Percentiles rank a stretch among this genome's conserved stretches.
Evolutionary conservation across 2,329 filamentous ascomycete species (phyloP).

Genomic region (Fusarium buxicola): DNA sequence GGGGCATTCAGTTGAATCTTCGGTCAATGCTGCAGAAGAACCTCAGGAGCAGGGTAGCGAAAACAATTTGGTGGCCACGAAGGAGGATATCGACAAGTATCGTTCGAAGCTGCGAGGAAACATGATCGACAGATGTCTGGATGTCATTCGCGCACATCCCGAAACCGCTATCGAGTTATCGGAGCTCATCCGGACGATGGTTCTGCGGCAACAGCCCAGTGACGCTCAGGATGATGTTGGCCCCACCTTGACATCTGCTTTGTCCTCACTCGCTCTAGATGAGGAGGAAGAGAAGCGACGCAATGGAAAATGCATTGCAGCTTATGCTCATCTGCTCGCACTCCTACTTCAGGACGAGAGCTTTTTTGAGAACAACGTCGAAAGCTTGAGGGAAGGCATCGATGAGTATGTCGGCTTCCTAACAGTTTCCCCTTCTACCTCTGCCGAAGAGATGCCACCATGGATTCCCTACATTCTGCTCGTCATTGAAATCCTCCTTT

Average conservation of each 20-base stretch:
- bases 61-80: slow-evolving; percentile 51
- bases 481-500: slow-evolving; percentile 89
- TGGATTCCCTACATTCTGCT: slow-evolving; percentile 94
- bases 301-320: slow-evolving; percentile 74
- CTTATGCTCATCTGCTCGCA: slow-evolving; percentile 91
- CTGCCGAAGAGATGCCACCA: slow-evolving; percentile 82
- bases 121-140: slow-evolving; percentile 89
- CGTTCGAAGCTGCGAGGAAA: slow-evolving; percentile 78
- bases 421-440: slow-evolving; percentile 73
- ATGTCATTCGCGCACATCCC: slow-evolving; percentile 88
- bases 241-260: slow-evolving; percentile 82
- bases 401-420: slow-evolving; percentile 82
- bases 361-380: slow-evolving; percentile 83
- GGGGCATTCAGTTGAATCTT: slow-evolving; percentile 14
- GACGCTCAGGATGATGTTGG: slow-evolving; percentile 78
- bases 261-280: slow-evolving; percentile 75
- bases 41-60: slow-evolving; percentile 30
- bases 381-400: slow-evolving; percentile 81
- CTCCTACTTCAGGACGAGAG: slow-evolving; percentile 83
- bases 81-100: slow-evolving; percentile 83
- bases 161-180: slow-evolving; percentile 91
- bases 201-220: slow-evolving; percentile 67
- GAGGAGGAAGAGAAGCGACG: slow-evolving; percentile 75
- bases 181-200: slow-evolving; percentile 83
- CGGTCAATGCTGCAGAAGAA: slow-evolving; percentile 22